A percentile compares a stretch with the other conserved stretches of the same genome.
These are phyloP conservation scores for Globisporangium nagaii DNA, from an alignment of 352 stramenopile species.

Conservation along the genomic window DNA sequence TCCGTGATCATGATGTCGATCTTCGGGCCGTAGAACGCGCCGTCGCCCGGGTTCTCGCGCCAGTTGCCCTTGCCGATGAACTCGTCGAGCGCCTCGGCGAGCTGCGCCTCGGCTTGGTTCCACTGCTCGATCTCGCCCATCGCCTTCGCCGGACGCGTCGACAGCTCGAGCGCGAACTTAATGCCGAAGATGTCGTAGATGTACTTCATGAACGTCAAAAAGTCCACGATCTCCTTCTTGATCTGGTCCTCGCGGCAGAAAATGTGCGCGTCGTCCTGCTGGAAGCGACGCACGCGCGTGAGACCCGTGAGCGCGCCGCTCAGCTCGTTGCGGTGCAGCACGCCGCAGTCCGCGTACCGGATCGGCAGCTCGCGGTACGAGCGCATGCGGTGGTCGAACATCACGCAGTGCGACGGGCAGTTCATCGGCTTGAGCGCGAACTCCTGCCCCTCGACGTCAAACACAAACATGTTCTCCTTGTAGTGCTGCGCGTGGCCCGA, in stretches of 20 bases:
- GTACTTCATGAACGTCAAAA: constrained; percentile 91
- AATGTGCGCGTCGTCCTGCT: constrained; percentile 98
- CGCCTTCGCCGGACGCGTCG: constrained; percentile 92
- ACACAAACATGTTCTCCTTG: constrained; percentile 94
- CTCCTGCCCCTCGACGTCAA: constrained; percentile 30
- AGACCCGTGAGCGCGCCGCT: constrained; percentile 95
- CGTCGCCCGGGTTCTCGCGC: constrained; percentile 92
- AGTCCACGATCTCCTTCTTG: constrained; percentile 92
- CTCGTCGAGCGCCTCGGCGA: constrained; percentile 54
- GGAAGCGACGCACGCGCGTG: constrained; percentile 95
- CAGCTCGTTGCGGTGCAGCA: constrained; percentile 94
- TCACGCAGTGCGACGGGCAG: constrained; percentile 96
- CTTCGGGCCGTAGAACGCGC: constrained; percentile 97
- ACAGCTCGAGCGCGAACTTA: constrained; percentile 90
- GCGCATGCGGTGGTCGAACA: constrained; percentile 92
- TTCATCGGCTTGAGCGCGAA: constrained; percentile 99
- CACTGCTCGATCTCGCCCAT: constrained; percentile 94
- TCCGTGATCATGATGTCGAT: constrained; percentile 98
- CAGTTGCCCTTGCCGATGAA: constrained; percentile 71
- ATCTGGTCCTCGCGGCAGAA: constrained; percentile 96
- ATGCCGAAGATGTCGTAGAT: constrained; percentile 96
- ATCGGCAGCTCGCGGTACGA: constrained; percentile 95
- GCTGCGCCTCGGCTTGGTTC: constrained; percentile 86
- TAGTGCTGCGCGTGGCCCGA: constrained; percentile 97
- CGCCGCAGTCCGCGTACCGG: constrained; percentile 93